These are phyloP conservation scores for Sporisorium sorghi DNA, from an alignment of 1,284 basidiomycete genomes.

Conservation along the genomic window DNA sequence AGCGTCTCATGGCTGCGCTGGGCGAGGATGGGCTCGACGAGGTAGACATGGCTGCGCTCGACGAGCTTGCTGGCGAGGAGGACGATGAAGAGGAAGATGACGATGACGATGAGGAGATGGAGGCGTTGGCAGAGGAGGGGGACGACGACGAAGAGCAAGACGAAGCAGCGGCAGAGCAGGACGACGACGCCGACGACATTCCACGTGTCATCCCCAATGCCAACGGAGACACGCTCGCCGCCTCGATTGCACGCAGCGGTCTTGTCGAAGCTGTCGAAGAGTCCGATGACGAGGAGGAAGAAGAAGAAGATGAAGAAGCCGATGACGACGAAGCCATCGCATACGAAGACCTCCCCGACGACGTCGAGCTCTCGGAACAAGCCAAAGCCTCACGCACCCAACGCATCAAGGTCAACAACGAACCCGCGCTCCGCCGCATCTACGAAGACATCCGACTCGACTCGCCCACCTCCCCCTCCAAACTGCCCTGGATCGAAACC, in stretches of 20 bases:
- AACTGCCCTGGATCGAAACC: conserved; percentile 67
- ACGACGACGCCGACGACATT: conserved; percentile 30
- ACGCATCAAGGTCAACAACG: conserved; percentile 66
- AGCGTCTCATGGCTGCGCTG: conserved; percentile 63
- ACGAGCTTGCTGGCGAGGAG: conserved; percentile 44
- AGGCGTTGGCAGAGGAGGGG: conserved; percentile 22
- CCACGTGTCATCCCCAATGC: conserved; percentile 44
- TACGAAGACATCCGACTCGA: conserved; percentile 60
- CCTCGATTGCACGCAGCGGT: conserved; percentile 62
- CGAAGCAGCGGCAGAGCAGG: conserved; percentile 26
- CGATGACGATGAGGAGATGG: conserved; percentile 38
- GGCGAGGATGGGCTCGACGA: conserved; percentile 64
- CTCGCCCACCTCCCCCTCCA: conserved; percentile 37
- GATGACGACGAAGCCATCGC: conserved; percentile 38
- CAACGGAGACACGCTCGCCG: conserved; percentile 63
- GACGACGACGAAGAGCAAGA: conserved; percentile 27
- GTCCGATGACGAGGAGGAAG: conserved; percentile 51
- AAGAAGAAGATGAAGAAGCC: conserved; percentile 49
- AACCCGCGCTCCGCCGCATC: conserved; percentile 57
- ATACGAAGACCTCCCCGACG: conserved; percentile 59
- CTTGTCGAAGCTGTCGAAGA: conserved; percentile 44
- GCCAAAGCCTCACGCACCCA: conserved; percentile 56
- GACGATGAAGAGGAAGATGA: conserved; percentile 50
- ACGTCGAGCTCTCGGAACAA: conserved; percentile 49
- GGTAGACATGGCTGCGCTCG: conserved; percentile 58